Conservation (phyloP, 108 stramenopile genomes). For the Conticribra guillardii region DNA sequence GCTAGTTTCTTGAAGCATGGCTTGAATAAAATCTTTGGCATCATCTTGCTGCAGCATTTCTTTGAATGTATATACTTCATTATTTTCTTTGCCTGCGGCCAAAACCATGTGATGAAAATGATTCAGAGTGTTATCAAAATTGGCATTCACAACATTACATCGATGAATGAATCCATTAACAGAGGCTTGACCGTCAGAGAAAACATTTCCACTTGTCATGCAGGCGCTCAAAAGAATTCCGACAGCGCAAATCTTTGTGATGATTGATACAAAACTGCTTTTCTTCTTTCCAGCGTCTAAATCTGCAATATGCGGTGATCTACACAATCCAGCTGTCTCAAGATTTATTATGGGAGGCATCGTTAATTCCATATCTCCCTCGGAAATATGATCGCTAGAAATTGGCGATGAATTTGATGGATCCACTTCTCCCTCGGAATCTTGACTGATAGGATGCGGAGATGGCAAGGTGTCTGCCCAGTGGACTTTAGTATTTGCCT, state of each 20-base stretch:
- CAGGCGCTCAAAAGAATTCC: not conserved
- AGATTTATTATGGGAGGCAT: not conserved
- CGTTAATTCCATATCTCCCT: not conserved
- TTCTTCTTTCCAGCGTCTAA: not conserved
- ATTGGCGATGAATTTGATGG: too few species aligned
- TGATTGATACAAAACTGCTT: not conserved
- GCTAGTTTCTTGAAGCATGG: conserved; percentile 2
- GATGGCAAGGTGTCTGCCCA: too few species aligned
- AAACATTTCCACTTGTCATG: not conserved
- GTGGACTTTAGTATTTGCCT: too few species aligned
- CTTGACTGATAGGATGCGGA: too few species aligned
- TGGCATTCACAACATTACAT: not conserved
- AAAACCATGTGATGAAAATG: not conserved
- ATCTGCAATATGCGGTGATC: not conserved
- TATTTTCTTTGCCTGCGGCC: not conserved
- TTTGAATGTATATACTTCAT: conserved; percentile 2
- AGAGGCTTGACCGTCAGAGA: not conserved
- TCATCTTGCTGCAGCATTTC: conserved; percentile 7
- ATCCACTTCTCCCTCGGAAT: not conserved
- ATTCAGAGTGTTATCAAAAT: not conserved
- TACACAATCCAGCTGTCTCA: not conserved
- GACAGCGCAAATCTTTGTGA: not conserved
- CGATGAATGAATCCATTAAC: not conserved
- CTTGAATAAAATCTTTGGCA: conserved; percentile 1
- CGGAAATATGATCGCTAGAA: not conserved